These are phyloP conservation scores for Yarrowia bubula DNA, from an alignment of 805 yeast species.

Conservation along the genomic window DNA sequence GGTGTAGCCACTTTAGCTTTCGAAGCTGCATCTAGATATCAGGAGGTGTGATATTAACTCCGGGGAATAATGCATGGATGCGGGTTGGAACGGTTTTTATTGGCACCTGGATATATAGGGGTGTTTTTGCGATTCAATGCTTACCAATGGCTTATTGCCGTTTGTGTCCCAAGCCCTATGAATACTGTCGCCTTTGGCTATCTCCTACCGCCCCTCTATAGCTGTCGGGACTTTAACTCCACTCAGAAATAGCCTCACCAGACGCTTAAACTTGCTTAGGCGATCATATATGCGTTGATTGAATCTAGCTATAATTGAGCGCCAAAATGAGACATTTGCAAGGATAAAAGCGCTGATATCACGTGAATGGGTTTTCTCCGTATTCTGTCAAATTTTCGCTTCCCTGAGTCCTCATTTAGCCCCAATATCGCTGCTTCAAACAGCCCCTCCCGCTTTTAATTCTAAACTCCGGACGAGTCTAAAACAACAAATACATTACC, in stretches of 20 bases:
- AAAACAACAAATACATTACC: not conserved
- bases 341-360: too few species aligned
- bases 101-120: too few species aligned
- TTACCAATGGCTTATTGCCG: too few species aligned
- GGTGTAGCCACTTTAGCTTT: conserved; percentile 7
- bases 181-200: too few species aligned
- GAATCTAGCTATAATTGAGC: too few species aligned
- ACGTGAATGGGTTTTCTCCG: too few species aligned
- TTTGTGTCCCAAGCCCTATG: too few species aligned
- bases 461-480: conserved; percentile 4
- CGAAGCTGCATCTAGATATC: conserved; percentile 16
- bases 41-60: conserved; percentile 23
- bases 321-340: too few species aligned
- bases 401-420: too few species aligned
- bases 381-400: too few species aligned
- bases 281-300: not conserved
- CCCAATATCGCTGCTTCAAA: too few species aligned
- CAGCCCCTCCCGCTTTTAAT: not conserved
- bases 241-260: not conserved
- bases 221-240: not conserved
- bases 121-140: too few species aligned
- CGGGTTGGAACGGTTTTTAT: not conserved
- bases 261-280: not conserved
- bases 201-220: not conserved
- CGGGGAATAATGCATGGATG: conserved; percentile 10